Evolutionary conservation across 1,284 basidiomycete genomes (phyloP), one percentile per base, ranked within the genome.

Genomic region (Schizopora paradoxa): DNA sequence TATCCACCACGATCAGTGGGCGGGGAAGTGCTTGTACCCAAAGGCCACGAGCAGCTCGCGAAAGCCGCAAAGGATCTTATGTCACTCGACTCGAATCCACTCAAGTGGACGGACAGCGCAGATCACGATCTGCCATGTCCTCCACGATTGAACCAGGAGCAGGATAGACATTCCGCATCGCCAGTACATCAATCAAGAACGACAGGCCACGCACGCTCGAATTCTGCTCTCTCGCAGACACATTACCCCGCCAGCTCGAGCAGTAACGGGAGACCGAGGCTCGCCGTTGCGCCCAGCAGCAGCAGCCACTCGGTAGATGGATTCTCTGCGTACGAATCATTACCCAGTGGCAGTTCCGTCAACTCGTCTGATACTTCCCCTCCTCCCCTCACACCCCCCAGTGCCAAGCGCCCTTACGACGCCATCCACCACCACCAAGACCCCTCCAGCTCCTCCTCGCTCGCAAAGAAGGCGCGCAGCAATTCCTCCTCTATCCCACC

Each of bases 61-160:
- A 82, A 80, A 59, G 84, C 83, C 0, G 87, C 84, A 0, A 85
- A 82, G 61, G 78, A 82, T 59, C 72, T 84, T 43, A 81, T 84
- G 73, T 66, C 77, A 8, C 67, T 82, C 41, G 77, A 79, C 51
- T 53, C 65, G 13, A 59, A 58, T 28, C 53, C 59, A 13, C 29
- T 45, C 44, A 55, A 51, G 54, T 62, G 47, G 48, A 55, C 47
- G 49, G 40, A 60, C 45, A 44, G 58, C 50, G 43, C 58, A 55
- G 44, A 48, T n/a, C 43, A 35, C 18, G 41, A 48, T 25, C n/a
- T 42, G 13, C 38, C 43, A 18, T 19, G 21, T 14, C 28, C 32
- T 13, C 41, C 32, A 26, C 42, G 40, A 21, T 39, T 45, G 35
- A 28, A 31, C 11, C 18, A 22, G 18, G 16, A 37, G 21, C 21